Conservation (phyloP, 169 alveolate species). For the Plasmodium inui region DNA sequence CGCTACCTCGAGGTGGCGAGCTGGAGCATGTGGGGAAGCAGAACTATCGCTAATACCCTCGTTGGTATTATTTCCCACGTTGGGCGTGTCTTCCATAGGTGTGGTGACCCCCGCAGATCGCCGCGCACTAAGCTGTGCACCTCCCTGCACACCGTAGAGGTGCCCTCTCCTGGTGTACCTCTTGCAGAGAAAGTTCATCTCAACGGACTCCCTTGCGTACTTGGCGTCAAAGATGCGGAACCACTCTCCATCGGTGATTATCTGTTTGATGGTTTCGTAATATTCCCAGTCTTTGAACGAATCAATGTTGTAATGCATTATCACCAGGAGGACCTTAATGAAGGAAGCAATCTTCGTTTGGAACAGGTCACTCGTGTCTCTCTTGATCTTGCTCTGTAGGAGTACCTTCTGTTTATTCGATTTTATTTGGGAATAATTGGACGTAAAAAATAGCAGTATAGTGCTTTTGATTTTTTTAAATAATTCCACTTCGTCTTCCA, state of each 20-base stretch:
- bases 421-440: conserved; percentile 23
- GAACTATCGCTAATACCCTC: background rate
- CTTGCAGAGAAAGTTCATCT: conserved; percentile 19
- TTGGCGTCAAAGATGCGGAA: conserved; percentile 6
- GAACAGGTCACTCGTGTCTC: background rate
- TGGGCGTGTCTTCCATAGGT: background rate
- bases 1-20: background rate
- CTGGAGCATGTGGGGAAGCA: background rate
- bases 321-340: conserved; percentile 33
- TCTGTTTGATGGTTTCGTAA: conserved; percentile 40
- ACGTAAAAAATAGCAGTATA: conserved; percentile 32
- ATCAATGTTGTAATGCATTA: conserved; percentile 15
- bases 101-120: background rate
- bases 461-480: conserved; percentile 14
- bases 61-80: background rate
- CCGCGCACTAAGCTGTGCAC: background rate
- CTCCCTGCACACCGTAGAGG: background rate
- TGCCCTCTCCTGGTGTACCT: background rate
- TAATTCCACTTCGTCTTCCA: conserved; percentile 23
- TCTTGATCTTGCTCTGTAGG: background rate
- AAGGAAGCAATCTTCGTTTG: conserved; percentile 10
- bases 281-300: conserved; percentile 43
- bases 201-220: background rate
- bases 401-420: conserved; percentile 33
- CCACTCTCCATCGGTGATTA: conserved; percentile 49